A percentile compares a stretch with the other conserved stretches of the same genome.
Evolutionary conservation across 2,329 filamentous ascomycete genomes (phyloP).

Genomic region (Xylaria sp.): DNA sequence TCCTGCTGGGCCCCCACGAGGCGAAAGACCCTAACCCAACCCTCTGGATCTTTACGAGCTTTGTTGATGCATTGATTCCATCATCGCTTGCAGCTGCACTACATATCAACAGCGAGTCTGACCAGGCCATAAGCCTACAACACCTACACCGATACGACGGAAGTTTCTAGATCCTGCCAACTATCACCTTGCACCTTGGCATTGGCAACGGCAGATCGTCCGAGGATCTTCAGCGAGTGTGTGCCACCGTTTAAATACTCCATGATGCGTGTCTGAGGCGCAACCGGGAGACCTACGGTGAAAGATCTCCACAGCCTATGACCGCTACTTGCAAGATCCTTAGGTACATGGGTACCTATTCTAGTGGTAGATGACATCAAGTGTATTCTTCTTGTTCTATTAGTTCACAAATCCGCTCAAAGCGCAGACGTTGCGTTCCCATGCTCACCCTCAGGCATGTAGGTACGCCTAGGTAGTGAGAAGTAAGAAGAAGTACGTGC

Average conservation of each 20-base stretch:
- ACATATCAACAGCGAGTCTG: background rate
- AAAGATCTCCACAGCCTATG: background rate
- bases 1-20: slow-evolving; percentile 1
- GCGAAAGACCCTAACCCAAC: slow-evolving; percentile 1
- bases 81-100: background rate
- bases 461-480: background rate
- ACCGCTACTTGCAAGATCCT: background rate
- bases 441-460: background rate
- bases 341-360: no score
- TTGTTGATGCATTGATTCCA: background rate
- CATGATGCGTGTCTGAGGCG: slow-evolving; percentile 12
- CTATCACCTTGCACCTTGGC: background rate
- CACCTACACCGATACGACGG: no score
- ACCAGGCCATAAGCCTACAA: background rate
- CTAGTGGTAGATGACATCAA: background rate
- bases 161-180: background rate
- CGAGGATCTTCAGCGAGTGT: no score
- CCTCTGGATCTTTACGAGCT: slow-evolving; percentile 8
- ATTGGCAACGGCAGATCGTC: background rate
- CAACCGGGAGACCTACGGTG: background rate
- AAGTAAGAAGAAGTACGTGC: no score
- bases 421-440: no score
- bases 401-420: background rate
- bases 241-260: slow-evolving; percentile 1
- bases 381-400: background rate